A percentile compares a stretch with the other conserved stretches of the same genome.
Conservation (phyloP, 225 moss, liverwort and hornwort species). For the Marchantia polymorpha region DNA sequence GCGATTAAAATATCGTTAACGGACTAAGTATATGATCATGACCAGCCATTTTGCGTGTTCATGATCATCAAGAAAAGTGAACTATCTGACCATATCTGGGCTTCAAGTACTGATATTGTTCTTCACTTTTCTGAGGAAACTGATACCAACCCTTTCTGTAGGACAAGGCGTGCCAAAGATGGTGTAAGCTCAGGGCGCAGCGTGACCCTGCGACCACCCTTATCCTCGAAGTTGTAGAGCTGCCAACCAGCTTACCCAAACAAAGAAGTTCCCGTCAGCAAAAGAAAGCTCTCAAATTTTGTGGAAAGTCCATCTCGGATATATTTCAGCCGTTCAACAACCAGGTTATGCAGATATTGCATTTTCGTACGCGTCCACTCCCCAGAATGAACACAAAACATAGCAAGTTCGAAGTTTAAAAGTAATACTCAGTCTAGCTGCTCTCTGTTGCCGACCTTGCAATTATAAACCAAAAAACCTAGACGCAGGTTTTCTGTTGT, state of each 20-base stretch:
- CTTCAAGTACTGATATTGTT: background rate
- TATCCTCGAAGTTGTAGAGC: constrained; percentile 97
- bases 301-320: background rate
- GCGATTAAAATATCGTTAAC: background rate
- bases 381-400: no score
- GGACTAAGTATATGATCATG: background rate
- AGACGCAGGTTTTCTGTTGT: background rate
- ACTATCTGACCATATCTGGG: no score
- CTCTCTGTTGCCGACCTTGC: background rate
- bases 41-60: background rate
- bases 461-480: background rate
- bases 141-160: constrained; percentile 74
- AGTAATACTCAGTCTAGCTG: background rate
- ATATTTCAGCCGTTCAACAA: background rate
- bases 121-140: background rate
- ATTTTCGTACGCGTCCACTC: no score
- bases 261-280: constrained; percentile 30
- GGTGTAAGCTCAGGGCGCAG: constrained; percentile 94
- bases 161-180: constrained; percentile 86
- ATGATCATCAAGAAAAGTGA: no score
- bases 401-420: background rate
- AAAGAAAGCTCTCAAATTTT: background rate
- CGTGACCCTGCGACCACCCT: constrained; percentile 78
- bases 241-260: constrained; percentile 55
- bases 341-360: no score